Conservation (phyloP, 2,329 filamentous ascomycete genomes). For the Scedosporium dehoogii region DNA sequence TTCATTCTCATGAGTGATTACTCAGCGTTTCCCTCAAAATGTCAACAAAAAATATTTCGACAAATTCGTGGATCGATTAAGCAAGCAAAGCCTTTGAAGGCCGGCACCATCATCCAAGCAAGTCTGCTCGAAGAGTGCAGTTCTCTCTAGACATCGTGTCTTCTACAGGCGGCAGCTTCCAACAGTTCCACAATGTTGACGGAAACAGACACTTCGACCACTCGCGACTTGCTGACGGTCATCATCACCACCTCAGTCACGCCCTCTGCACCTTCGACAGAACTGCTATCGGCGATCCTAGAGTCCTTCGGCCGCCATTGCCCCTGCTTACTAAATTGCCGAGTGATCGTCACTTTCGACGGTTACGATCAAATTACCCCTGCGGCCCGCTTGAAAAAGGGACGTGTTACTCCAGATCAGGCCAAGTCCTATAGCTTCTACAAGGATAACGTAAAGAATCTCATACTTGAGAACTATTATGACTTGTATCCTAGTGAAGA, state of each 20-base stretch:
- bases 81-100: too few relatives aligned
- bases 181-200: too few relatives aligned
- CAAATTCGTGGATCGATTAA: too few relatives aligned
- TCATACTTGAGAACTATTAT: conserved; percentile 19
- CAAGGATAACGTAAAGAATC: conserved; percentile 34
- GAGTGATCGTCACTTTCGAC: conserved; percentile 42
- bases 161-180: too few relatives aligned
- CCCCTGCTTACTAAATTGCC: conserved; percentile 26
- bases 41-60: too few relatives aligned
- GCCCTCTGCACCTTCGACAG: conserved; percentile 41
- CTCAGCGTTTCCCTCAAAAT: too few relatives aligned
- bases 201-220: not conserved
- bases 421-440: conserved; percentile 32
- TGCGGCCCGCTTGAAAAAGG: conserved; percentile 39
- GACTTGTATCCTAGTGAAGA: conserved; percentile 11
- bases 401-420: conserved; percentile 36
- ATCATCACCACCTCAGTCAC: conserved; percentile 47
- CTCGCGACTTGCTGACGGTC: conserved; percentile 15
- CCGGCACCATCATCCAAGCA: too few relatives aligned
- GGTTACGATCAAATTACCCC: conserved; percentile 36
- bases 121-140: too few relatives aligned
- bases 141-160: too few relatives aligned
- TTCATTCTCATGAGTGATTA: too few relatives aligned
- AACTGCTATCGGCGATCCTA: conserved; percentile 37
- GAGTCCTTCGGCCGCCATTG: conserved; percentile 35